Conservation (phyloP, 2,329 filamentous ascomycete genomes). For the Aspergillus pseudoglaucus region DNA sequence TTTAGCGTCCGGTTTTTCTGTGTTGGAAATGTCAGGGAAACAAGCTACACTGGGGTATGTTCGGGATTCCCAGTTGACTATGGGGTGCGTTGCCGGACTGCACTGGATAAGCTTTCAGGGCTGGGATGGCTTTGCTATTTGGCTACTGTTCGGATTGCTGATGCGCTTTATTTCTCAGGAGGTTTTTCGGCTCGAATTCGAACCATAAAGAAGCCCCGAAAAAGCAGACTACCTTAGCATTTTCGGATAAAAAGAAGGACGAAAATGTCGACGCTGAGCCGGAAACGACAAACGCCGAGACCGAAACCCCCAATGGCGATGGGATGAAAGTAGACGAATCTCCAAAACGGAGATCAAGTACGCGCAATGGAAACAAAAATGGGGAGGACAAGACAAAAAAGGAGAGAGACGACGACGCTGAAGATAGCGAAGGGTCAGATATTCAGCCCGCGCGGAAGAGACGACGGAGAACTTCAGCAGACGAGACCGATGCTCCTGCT, state of each 20-base stretch:
- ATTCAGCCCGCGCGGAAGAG: constrained; percentile 57
- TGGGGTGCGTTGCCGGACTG: constrained; percentile 53
- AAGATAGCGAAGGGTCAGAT: constrained; percentile 48
- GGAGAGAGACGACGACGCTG: constrained; percentile 29
- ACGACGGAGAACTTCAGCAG: constrained; percentile 27
- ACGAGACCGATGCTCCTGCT: constrained; percentile 30
- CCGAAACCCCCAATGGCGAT: constrained; percentile 5
- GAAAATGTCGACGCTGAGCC: constrained; percentile 22
- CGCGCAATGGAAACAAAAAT: constrained; percentile 3
- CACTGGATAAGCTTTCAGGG: not conserved
- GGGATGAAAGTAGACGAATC: constrained; percentile 10
- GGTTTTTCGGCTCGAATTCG: constrained; percentile 70
- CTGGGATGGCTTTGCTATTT: constrained; percentile 4
- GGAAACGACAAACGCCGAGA: constrained; percentile 16
- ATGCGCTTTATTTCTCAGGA: constrained; percentile 49
- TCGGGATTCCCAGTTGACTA: constrained; percentile 63
- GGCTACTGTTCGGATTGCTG: constrained; percentile 2
- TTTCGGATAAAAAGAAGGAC: constrained; percentile 53
- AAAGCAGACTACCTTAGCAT: constrained; percentile 74
- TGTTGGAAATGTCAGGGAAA: constrained; percentile 37
- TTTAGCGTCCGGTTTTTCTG: not conserved
- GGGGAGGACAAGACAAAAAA: constrained; percentile 8
- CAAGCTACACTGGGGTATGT: constrained; percentile 89
- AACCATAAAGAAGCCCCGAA: constrained; percentile 50
- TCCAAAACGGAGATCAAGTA: constrained; percentile 4